Percentiles rank a stretch among this genome's conserved stretches.
Conservation (phyloP, 495 filamentous ascomycete genomes). For the Massariosphaeria phaeospora region DNA sequence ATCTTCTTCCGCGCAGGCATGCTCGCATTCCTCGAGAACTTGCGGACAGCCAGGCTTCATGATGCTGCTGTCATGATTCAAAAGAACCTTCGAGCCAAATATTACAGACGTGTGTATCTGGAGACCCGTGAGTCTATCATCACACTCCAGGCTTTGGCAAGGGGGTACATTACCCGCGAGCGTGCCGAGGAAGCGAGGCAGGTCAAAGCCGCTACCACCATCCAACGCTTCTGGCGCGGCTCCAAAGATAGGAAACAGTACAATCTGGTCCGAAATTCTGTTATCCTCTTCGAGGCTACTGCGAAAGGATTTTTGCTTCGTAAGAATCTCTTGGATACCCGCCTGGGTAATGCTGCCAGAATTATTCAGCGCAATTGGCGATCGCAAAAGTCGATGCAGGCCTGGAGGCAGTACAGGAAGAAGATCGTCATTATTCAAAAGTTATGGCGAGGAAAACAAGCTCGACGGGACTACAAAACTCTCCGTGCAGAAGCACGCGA, state of each 20-base stretch:
- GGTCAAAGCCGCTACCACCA: conserved; percentile 82
- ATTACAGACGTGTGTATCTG: conserved; percentile 88
- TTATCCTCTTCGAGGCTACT: conserved; percentile 79
- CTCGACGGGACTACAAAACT: conserved; percentile 78
- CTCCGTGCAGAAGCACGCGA: conserved; percentile 93
- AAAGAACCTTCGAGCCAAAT: conserved; percentile 94
- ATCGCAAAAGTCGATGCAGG: conserved; percentile 66
- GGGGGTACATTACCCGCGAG: conserved; percentile 71
- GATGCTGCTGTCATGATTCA: conserved; percentile 97
- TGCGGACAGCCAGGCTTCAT: conserved; percentile 82
- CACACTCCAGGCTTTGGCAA: conserved; percentile 64
- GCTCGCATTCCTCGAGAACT: conserved; percentile 94
- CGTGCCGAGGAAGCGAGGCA: conserved; percentile 74
- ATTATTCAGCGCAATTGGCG: conserved; percentile 90
- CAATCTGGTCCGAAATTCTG: conserved; percentile 67
- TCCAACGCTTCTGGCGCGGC: conserved; percentile 92
- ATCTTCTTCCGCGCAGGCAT: conserved; percentile 99
- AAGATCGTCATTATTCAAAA: conserved; percentile 89
- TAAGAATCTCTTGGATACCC: conserved; percentile 84
- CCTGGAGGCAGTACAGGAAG: conserved; percentile 82
- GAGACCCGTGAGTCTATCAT: conserved; percentile 78
- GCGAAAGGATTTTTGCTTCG: conserved; percentile 88
- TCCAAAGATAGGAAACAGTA: conserved; percentile 78
- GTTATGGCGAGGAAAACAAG: conserved; percentile 82
- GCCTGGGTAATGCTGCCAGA: conserved; percentile 85